Base-by-base conservation (phyloP, 805 yeast genomes). In the Candida patagonica region DNA sequence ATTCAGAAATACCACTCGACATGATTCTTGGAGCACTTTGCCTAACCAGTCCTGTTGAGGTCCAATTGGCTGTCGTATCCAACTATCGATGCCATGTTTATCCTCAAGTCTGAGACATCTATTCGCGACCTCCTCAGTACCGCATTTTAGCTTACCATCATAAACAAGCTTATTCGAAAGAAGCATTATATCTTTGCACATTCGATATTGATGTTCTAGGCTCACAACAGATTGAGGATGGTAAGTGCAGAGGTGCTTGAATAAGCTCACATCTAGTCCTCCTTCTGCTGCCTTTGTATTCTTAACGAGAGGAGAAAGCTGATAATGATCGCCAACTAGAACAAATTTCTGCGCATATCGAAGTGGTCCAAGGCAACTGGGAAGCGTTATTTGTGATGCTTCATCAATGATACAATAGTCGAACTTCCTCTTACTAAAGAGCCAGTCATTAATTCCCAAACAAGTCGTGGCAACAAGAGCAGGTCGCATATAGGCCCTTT, bases 371-470 rank as follows among this genome's bases (percentile, higher is more conserved):
- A 92, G 59, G 50, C 94, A 82, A 5, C 84, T 70, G 0, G 99
- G 98, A 69, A 89, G 68, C 0, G 96, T 80, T 0, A 89, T 83
- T 54, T 92, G 98, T 1, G 96, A 87, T 0, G 97, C 97, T 58
- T 92, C 99, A 58, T 92, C 99, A 32, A 92, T 72, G 30, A 92
- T 87, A 55, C 96, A 94, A 55, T 83, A 89, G 53, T 92, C 98
- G 59, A 92, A 92, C 12, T 63, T 68, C 25, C 74, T 59, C 52
- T 66, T 52, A 71, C 61, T 39, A 51, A 87, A 79, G 2, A 77
- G 58, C 54, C 77, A 67, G 53, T 80, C 85, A 26, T 63, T 68
- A 13, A 86, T 71, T 0, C 94, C 88, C 32, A 89, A 64, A 53
- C 95, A 84, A 0, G 98, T 92, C 1, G 87, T 73, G 0, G 96